These are phyloP conservation scores for Boletus coccyginus DNA, from an alignment of 768 basidiomycete species.

Conservation along the genomic window DNA sequence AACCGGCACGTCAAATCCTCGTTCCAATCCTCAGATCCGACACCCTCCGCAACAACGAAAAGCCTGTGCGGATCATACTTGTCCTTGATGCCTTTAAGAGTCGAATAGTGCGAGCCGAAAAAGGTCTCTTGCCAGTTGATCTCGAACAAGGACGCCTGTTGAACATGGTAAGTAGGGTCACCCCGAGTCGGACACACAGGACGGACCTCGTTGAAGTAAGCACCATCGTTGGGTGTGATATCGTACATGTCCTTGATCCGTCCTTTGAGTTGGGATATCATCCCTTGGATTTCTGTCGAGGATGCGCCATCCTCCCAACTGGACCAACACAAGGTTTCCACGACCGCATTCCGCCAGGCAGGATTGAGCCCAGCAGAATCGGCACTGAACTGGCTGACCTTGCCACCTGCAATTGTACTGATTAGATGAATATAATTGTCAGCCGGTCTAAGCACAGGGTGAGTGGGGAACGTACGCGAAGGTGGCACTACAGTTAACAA, in stretches of 20 bases:
- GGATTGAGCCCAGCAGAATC: slow-evolving; percentile 45
- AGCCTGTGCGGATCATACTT: slow-evolving; percentile 9
- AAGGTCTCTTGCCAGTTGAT: slow-evolving; percentile 38
- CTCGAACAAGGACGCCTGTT: slow-evolving; percentile 41
- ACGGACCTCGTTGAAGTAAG: no score
- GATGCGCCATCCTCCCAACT: slow-evolving; percentile 23
- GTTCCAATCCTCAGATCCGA: slow-evolving; percentile 27
- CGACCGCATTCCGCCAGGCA: slow-evolving; percentile 44
- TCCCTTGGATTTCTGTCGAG: slow-evolving; percentile 9
- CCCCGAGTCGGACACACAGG: no score
- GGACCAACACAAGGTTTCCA: slow-evolving; percentile 24
- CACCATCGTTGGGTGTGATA: no score
- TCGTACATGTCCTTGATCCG: slow-evolving; percentile 23
- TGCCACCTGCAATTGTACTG: slow-evolving; percentile 44
- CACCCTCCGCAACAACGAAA: slow-evolving; percentile 9
- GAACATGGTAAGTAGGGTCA: no score
- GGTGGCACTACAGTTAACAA: background rate
- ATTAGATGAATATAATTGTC: slow-evolving; percentile 10
- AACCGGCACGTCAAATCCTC: slow-evolving; percentile 8
- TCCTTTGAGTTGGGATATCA: slow-evolving; percentile 11
- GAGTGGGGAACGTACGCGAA: slow-evolving; percentile 5
- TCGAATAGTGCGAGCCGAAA: slow-evolving; percentile 44
- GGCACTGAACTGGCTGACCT: slow-evolving; percentile 36
- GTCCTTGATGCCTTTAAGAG: slow-evolving; percentile 41
- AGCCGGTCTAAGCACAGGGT: background rate